phyloP scores from a whole-genome alignment of 2,329 filamentous ascomycete species.

The Claviceps quebecensis region DNA sequence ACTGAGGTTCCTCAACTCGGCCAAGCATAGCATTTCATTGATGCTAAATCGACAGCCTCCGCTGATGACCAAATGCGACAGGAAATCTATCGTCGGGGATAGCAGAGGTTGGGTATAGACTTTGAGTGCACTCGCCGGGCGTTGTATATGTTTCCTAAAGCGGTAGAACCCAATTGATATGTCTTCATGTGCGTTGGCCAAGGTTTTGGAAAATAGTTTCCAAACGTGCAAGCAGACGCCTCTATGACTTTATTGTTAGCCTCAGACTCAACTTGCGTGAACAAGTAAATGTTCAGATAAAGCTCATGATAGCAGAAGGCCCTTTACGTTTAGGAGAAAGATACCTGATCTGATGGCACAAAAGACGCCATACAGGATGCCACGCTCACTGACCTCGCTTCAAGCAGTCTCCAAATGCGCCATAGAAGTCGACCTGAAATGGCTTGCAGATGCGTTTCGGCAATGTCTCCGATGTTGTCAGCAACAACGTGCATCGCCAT shows the following conservation, averaged over 20 bases:
- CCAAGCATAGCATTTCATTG: slow-evolving; percentile 26
- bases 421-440: slow-evolving; percentile 22
- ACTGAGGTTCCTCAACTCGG: slow-evolving; percentile 31
- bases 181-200: slow-evolving; percentile 19
- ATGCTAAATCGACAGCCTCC: slow-evolving; percentile 21
- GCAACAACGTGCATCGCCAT: slow-evolving; percentile 25
- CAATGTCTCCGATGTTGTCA: slow-evolving; percentile 22
- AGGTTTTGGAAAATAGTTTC: slow-evolving; percentile 23
- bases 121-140: slow-evolving; percentile 18
- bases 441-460: slow-evolving; percentile 18
- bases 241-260: background rate
- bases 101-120: slow-evolving; percentile 24
- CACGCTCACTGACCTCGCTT: slow-evolving; percentile 21
- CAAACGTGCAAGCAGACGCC: slow-evolving; percentile 26
- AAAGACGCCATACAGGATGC: background rate
- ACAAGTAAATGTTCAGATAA: background rate
- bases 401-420: slow-evolving; percentile 26
- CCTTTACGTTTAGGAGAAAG: background rate
- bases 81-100: slow-evolving; percentile 23
- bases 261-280: background rate
- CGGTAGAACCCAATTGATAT: slow-evolving; percentile 23
- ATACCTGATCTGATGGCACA: background rate
- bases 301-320: background rate
- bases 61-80: slow-evolving; percentile 27
- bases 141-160: slow-evolving; percentile 26